Evolutionary conservation across 2,329 filamentous ascomycete genomes (phyloP).

Genomic region (Aureobasidium namibiae): DNA sequence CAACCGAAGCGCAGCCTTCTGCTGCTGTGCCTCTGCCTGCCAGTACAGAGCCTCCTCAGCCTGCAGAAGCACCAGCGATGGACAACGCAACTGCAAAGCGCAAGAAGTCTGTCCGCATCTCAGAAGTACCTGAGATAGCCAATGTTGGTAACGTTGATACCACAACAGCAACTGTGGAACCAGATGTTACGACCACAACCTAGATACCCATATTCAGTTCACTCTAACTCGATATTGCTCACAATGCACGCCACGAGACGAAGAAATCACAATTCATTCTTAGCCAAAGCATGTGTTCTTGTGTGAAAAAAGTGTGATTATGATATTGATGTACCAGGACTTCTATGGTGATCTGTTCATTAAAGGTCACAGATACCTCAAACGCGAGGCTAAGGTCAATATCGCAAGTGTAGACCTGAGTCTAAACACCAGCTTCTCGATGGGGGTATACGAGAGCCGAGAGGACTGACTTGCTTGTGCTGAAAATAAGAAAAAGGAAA

Average conservation of each 20-base stretch:
- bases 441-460: constrained; percentile 19
- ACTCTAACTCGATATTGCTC: not conserved
- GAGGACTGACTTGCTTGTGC: constrained; percentile 28
- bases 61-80: not conserved
- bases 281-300: not conserved
- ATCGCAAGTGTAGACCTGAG: constrained; percentile 16
- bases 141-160: not conserved
- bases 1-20: not conserved
- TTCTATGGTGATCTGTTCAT: constrained; percentile 17
- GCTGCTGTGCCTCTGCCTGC: not conserved
- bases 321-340: constrained; percentile 13
- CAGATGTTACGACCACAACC: not conserved
- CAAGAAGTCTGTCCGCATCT: constrained; percentile 9
- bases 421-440: constrained; percentile 17
- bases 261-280: not conserved
- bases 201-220: constrained; percentile 5
- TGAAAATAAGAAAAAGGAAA: not conserved
- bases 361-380: constrained; percentile 15
- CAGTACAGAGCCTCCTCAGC: not conserved
- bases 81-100: not conserved
- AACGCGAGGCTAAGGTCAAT: constrained; percentile 16
- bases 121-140: not conserved
- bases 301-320: not conserved
- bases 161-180: not conserved
- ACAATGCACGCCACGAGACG: not conserved